Evolutionary conservation across 2,329 filamentous ascomycete species (phyloP), one percentile per base, ranked within the genome.

Genomic region (Epichloe scottii): DNA sequence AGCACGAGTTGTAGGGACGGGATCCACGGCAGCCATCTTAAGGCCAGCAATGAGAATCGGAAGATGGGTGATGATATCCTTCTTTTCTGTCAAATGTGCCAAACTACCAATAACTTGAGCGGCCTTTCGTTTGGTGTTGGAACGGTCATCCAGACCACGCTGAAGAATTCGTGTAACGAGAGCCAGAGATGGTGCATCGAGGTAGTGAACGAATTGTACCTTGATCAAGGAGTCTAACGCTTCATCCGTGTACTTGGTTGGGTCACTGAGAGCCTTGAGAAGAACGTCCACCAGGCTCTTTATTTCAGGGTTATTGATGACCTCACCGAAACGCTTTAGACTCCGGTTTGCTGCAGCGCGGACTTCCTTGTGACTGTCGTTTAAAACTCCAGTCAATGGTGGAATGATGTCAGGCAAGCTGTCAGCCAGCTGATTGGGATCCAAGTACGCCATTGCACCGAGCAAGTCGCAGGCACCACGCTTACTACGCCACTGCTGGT

Each of bases 281-380:
- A 98, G 78, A 51, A 96, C 86, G 60, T 85, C 84, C 53, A 97
- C 91, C 14, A 97, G 76, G 56, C 84, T 81, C 78, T 96, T 96
- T 63, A 98, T 88, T 68, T 98, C 93, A 4, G 93, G 93, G 66
- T 98, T 98, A 67, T 79, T 94, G 66, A 98, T 98, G 58, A 98
- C 94, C 67, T 98, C 94, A 57, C 94, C 93, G 65, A 98, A 98
- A 51, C 93, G 85, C 71, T 98, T 95, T 71, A 98, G 76, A 71
- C 89, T 95, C 69, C 91, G 84, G 68, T 98, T 98, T 7, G 93
- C 93, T 21, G 89, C 90, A 43, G 82, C 75, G 54, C 93, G 82
- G 34, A 98, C 93, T 70, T 98, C 93, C 68, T 98, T 98, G 71
- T 98, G 93, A 61, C 88, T 96, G 71, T 98, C 93, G 59, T 95